These are phyloP conservation scores for Batkoa obscura DNA, from an alignment of 371 early-diverging fungal genomes.

Conservation along the genomic window DNA sequence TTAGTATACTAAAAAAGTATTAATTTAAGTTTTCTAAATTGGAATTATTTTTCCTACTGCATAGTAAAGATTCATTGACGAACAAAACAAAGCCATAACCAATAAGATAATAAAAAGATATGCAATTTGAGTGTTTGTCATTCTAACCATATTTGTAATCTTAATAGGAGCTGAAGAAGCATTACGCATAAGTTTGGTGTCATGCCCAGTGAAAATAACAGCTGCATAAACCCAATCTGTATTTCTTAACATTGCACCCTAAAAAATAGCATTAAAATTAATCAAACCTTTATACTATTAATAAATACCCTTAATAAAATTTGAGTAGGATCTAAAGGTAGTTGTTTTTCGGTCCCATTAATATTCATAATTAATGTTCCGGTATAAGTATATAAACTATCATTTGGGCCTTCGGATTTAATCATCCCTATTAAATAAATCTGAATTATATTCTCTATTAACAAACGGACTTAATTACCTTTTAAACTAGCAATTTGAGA, in stretches of 20 bases:
- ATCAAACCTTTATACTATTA: neutral
- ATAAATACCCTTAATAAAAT: constrained; percentile 38
- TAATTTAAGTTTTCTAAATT: neutral
- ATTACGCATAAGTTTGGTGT: constrained; percentile 75
- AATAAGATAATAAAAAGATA: constrained; percentile 76
- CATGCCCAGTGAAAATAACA: constrained; percentile 77
- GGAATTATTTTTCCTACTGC: neutral
- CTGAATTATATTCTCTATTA: constrained; percentile 10
- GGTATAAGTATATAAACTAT: constrained; percentile 70
- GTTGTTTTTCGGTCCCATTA: constrained; percentile 34
- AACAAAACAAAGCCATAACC: constrained; percentile 64
- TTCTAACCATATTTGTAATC: constrained; percentile 54
- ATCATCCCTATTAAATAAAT: constrained; percentile 19
- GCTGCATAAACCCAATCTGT: constrained; percentile 71
- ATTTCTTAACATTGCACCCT: constrained; percentile 65
- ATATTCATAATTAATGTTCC: constrained; percentile 34
- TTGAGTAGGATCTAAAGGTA: constrained; percentile 64
- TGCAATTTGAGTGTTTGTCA: constrained; percentile 83
- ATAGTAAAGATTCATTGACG: constrained; percentile 46
- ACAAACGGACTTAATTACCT: constrained; percentile 12
- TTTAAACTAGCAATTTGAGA: constrained; percentile 29
- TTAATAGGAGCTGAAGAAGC: constrained; percentile 66
- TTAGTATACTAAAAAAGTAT: constrained; percentile 14
- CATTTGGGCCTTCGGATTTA: constrained; percentile 69
- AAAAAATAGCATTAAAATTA: constrained; percentile 13